Conservation (phyloP, 352 stramenopile species). For the Phytophthora parvispora region DNA sequence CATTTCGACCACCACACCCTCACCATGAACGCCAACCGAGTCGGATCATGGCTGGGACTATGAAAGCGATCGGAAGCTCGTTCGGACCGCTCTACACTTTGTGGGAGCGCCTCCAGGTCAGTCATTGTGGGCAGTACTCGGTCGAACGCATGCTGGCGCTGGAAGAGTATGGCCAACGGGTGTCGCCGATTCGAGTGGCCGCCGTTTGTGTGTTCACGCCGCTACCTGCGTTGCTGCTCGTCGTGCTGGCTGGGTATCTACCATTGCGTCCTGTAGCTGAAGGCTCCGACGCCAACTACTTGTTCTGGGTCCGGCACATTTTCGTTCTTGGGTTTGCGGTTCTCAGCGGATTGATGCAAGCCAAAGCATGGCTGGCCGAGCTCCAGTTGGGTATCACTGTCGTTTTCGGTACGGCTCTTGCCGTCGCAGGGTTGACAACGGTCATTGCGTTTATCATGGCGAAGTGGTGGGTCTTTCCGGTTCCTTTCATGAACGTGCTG, state of each 20-base stretch:
- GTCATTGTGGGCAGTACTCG: conserved; percentile 47
- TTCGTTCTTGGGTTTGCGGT: conserved; percentile 10
- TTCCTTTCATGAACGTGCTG: conserved; percentile 44
- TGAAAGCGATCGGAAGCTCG: conserved; percentile 32
- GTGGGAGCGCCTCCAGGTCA: conserved; percentile 45
- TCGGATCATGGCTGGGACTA: conserved; percentile 18
- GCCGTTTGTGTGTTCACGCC: conserved; percentile 39
- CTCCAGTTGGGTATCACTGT: conserved; percentile 12
- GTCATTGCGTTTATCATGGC: background rate
- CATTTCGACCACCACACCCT: background rate
- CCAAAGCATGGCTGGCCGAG: conserved; percentile 36
- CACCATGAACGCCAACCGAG: conserved; percentile 23
- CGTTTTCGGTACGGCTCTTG: background rate
- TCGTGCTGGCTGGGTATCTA: conserved; percentile 15
- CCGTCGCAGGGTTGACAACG: background rate
- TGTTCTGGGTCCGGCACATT: conserved; percentile 42
- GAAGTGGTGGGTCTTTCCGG: conserved; percentile 31
- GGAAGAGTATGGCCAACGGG: conserved; percentile 40
- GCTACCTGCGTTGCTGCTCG: conserved; percentile 25
- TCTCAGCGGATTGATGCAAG: conserved; percentile 25
- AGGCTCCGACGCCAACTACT: conserved; percentile 30
- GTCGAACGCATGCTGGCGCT: conserved; percentile 42
- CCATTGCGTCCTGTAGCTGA: conserved; percentile 18
- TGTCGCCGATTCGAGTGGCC: conserved; percentile 26
- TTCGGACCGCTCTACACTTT: conserved; percentile 26